Evolutionary conservation across 2,329 filamentous ascomycete species (phyloP).

Genomic region (Emmonsiellopsis sp.): DNA sequence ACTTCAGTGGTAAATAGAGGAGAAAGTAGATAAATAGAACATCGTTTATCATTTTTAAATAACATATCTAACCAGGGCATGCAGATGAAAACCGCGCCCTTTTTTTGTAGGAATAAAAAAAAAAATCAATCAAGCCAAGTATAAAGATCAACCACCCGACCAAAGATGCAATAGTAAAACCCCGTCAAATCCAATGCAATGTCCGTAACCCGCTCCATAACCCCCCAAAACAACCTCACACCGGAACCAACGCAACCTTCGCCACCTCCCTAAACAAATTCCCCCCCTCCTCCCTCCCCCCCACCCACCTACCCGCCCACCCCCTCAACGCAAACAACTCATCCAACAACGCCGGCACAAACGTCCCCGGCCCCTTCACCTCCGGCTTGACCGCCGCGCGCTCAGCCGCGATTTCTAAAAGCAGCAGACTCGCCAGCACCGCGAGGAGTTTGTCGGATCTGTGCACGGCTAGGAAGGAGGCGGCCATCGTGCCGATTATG

Average conservation of each 20-base stretch:
- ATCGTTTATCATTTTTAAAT: no score
- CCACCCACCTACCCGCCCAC: conserved; percentile 10
- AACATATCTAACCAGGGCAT: no score
- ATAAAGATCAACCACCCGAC: no score
- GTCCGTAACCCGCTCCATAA: background rate
- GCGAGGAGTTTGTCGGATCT: conserved; percentile 60
- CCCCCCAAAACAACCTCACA: conserved; percentile 12
- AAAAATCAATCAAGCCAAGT: no score
- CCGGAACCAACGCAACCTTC: conserved; percentile 25
- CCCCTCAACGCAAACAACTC: conserved; percentile 43
- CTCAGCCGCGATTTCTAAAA: conserved; percentile 73
- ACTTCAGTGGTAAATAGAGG: no score
- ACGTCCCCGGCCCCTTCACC: conserved; percentile 74
- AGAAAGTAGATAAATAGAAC: no score
- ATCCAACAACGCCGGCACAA: conserved; percentile 78
- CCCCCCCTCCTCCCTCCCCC: conserved; percentile 18
- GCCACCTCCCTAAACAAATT: conserved; percentile 29
- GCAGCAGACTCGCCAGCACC: conserved; percentile 61
- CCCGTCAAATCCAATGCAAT: no score
- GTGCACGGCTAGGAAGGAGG: conserved; percentile 61
- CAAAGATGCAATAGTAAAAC: no score
- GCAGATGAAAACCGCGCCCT: no score
- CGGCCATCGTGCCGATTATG: conserved; percentile 72
- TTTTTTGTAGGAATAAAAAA: no score
- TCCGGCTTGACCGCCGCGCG: conserved; percentile 47